Percentiles rank a stretch among this genome's conserved stretches.
phyloP scores from a whole-genome alignment of 2,329 filamentous ascomycete species.

The Venturia oleaginea region DNA sequence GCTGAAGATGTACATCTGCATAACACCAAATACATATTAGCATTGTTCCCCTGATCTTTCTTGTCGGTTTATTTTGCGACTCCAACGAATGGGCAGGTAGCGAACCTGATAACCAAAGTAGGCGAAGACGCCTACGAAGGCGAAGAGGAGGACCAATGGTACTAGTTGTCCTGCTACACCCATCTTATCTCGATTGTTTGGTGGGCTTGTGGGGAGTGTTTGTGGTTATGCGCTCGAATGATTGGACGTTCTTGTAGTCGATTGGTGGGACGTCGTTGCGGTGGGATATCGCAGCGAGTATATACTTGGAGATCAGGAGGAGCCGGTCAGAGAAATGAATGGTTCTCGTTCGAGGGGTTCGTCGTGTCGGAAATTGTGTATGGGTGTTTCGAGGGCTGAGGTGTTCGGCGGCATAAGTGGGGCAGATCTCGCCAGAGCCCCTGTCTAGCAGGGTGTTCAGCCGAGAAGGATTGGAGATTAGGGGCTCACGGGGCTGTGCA shows the following conservation, averaged over 20 bases:
- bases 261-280: no score
- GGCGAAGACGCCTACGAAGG: slow-evolving; percentile 46
- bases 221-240: not conserved
- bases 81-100: not conserved
- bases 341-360: not conserved
- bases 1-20: slow-evolving; percentile 54
- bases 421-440: not conserved
- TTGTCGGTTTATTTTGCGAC: not conserved
- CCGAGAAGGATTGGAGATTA: not conserved
- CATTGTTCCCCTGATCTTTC: not conserved
- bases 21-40: not conserved
- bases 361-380: not conserved
- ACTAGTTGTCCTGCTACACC: slow-evolving; percentile 40
- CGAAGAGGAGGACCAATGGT: slow-evolving; percentile 57
- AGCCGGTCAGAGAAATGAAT: not conserved
- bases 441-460: not conserved
- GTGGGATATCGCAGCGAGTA: no score
- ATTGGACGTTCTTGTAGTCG: not conserved
- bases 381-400: not conserved
- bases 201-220: not conserved
- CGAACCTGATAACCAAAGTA: slow-evolving; percentile 58
- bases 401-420: not conserved
- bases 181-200: slow-evolving; percentile 8
- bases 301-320: not conserved
- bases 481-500: not conserved